Evolutionary conservation across 2,329 filamentous ascomycete genomes (phyloP).

Genomic region (Waltergamsia citrina): DNA sequence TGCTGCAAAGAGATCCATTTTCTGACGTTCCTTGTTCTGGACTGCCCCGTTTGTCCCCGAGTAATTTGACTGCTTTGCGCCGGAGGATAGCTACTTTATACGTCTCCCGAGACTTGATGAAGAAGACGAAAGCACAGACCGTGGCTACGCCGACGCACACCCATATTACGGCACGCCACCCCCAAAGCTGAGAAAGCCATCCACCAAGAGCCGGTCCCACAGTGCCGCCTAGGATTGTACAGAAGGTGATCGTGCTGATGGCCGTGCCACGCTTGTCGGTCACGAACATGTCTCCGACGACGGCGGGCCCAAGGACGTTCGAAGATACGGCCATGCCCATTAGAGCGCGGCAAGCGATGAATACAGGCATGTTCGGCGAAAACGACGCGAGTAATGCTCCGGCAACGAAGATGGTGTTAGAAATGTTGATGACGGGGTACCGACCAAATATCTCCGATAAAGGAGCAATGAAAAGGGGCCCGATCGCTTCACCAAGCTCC

Average conservation of each 20-base stretch:
- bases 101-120: slow-evolving; percentile 47
- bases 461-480: slow-evolving; percentile 50
- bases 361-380: slow-evolving; percentile 30
- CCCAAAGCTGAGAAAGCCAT: too few species aligned
- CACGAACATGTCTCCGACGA: slow-evolving; percentile 53
- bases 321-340: slow-evolving; percentile 54
- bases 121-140: slow-evolving; percentile 38
- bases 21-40: too few species aligned
- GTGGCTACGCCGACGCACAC: slow-evolving; percentile 36
- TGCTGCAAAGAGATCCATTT: background rate
- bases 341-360: slow-evolving; percentile 44
- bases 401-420: slow-evolving; percentile 39
- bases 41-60: too few species aligned
- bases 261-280: slow-evolving; percentile 46
- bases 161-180: slow-evolving; percentile 45
- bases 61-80: slow-evolving; percentile 9
- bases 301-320: slow-evolving; percentile 54
- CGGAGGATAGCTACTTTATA: slow-evolving; percentile 48
- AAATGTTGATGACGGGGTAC: slow-evolving; percentile 40
- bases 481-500: slow-evolving; percentile 56
- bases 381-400: slow-evolving; percentile 37
- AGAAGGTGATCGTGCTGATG: slow-evolving; percentile 46
- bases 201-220: slow-evolving; percentile 44
- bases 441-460: slow-evolving; percentile 52
- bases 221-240: slow-evolving; percentile 47